These are phyloP conservation scores for Malassezia obtusa DNA, from an alignment of 1,284 basidiomycete genomes.

Conservation along the genomic window DNA sequence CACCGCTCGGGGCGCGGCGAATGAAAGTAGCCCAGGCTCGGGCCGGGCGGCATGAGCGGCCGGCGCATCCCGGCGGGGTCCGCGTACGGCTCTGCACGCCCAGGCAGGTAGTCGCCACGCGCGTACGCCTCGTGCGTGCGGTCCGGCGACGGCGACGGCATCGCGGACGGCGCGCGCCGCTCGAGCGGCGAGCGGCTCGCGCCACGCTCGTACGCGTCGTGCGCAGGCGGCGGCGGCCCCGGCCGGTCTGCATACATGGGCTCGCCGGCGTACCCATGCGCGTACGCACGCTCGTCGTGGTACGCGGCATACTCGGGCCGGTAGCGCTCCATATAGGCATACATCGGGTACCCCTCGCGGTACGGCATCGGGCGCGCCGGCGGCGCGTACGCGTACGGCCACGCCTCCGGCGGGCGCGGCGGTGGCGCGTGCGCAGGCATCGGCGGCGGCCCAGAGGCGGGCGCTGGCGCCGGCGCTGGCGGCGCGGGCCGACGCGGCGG, in stretches of 20 bases:
- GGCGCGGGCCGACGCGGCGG: not conserved
- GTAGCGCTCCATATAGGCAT: not conserved
- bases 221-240: no score
- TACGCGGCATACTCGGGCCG: not conserved
- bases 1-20: not conserved
- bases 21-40: not conserved
- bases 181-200: no score
- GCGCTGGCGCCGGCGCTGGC: not conserved
- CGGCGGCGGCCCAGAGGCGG: no score
- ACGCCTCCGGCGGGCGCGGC: not conserved
- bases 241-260: not conserved
- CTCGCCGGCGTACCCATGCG: not conserved
- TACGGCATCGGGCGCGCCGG: slow-evolving; percentile 4
- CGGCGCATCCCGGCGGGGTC: not conserved
- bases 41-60: not conserved
- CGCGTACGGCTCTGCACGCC: not conserved
- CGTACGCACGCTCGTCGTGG: not conserved
- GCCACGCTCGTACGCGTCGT: no score
- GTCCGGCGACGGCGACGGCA: not conserved
- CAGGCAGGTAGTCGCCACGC: not conserved
- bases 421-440: no score
- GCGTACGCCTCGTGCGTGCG: not conserved
- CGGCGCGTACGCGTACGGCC: not conserved
- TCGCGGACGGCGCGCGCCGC: not conserved
- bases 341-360: slow-evolving; percentile 5